Percentiles rank a stretch among this genome's conserved stretches.
Conservation (phyloP, 345 rosid species). For the Euphorbia tirucalli region DNA sequence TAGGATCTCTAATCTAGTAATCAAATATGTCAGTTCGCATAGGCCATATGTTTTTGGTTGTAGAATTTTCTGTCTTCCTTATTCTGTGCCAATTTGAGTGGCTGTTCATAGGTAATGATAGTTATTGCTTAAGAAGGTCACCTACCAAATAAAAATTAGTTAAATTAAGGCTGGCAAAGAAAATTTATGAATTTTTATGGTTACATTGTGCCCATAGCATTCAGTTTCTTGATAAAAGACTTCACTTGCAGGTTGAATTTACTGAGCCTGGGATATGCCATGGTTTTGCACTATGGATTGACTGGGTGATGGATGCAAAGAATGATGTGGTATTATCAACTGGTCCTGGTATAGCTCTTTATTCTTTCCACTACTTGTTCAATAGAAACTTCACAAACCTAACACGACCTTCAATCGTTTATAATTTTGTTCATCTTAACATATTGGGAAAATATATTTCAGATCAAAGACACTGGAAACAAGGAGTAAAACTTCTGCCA, state of each 20-base stretch:
- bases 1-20: neutral
- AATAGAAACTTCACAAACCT: neutral
- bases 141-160: neutral
- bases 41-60: neutral
- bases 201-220: neutral
- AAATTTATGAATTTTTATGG: neutral
- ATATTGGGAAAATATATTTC: constrained; percentile 9
- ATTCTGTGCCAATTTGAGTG: neutral
- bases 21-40: neutral
- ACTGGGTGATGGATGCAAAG: constrained; percentile 79
- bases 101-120: neutral
- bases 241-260: constrained; percentile 53
- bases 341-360: constrained; percentile 61
- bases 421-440: neutral
- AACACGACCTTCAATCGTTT: neutral
- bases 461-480: constrained; percentile 79
- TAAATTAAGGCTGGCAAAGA: neutral
- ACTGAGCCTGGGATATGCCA: constrained; percentile 65
- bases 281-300: constrained; percentile 86
- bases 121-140: neutral
- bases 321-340: constrained; percentile 52
- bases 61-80: neutral
- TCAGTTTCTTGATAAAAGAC: neutral
- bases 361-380: neutral
- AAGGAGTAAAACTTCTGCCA: constrained; percentile 84